Base-by-base conservation (phyloP, 352 stramenopile genomes). In the Elongisporangium anandrum region DNA sequence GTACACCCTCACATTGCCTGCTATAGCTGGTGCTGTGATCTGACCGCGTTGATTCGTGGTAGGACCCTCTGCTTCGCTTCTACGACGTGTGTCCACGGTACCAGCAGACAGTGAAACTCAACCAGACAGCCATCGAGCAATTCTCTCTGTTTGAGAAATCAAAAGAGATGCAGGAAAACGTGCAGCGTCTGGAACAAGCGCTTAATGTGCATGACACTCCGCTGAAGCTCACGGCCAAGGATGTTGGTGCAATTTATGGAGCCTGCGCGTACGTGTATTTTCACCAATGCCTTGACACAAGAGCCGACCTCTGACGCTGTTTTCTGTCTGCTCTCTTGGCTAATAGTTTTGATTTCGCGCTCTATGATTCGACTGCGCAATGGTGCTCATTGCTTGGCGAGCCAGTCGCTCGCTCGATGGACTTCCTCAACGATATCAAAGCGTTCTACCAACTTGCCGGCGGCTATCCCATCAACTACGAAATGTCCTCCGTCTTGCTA, bases 11-110 rank as follows among this genome's bases (percentile, higher is more conserved):
- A 7, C 24, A 41, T 41, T 41, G 9, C 9, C 4, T 15, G 29
- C 9, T 15, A 41, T 4, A 41, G 9, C 29, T 41, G 29, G 29
- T 41, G 29, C 9, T 9, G 5, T 13, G 29, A 41, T 15, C 29
- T 41, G 13, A 41, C 6, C 4, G 5, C 5, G 29, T 15, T 29
- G 53, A 49, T 15, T 34, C 0, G 26, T 15, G 48, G 0, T 3
- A 86, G 75, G 79, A 88, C 41, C 39, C 57, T 4, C 57, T 87
- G 0, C 60, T 88, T 23, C 72, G 81, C 0, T 89, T 87, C 62
- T 89, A 81, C 60, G 81, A 88, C 45, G 56, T 70, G 19, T 91
- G 81, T 23, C 57, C 70, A 7, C 72, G 72, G 13, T 91, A 88
- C 56, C 64, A 71, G 23, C 59, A 55, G 20, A 68, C 85, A 1